A percentile compares a stretch with the other conserved stretches of the same genome.
Conservation (phyloP, 2,329 filamentous ascomycete species). For the Rugonectria rugulosa region DNA sequence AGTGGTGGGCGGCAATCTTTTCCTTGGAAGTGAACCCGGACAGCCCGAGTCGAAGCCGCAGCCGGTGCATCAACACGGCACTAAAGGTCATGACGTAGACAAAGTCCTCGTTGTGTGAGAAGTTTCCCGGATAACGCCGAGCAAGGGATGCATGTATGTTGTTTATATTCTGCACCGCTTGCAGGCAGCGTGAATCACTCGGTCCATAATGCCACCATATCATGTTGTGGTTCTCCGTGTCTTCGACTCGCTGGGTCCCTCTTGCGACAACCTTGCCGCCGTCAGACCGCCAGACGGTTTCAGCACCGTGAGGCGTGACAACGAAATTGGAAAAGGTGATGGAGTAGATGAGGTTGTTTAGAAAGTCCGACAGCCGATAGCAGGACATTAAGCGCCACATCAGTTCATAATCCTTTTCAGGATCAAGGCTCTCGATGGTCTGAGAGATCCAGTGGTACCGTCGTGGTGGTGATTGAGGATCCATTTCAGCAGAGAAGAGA, state of each 20-base stretch:
- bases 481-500: no score
- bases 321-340: conserved; percentile 15
- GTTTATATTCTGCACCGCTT: conserved; percentile 9
- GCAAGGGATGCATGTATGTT: conserved; percentile 8
- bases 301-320: conserved; percentile 8
- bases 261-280: conserved; percentile 13
- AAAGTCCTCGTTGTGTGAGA: conserved; percentile 18
- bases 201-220: conserved; percentile 18
- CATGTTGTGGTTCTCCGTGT: conserved; percentile 17
- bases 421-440: conserved; percentile 9
- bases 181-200: conserved; percentile 1
- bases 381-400: conserved; percentile 13
- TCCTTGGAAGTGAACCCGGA: conserved; percentile 10
- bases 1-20: conserved; percentile 14
- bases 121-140: conserved; percentile 4
- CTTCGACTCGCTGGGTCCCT: conserved; percentile 12
- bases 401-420: conserved; percentile 14
- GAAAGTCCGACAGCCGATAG: conserved; percentile 14
- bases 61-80: conserved; percentile 14
- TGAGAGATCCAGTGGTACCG: conserved; percentile 18
- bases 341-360: conserved; percentile 11
- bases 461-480: no score
- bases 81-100: conserved; percentile 13
- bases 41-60: conserved; percentile 4
- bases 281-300: conserved; percentile 12